Evolutionary conservation across 2,329 filamentous ascomycete species (phyloP).

Genomic region (Alternaria arborescens): DNA sequence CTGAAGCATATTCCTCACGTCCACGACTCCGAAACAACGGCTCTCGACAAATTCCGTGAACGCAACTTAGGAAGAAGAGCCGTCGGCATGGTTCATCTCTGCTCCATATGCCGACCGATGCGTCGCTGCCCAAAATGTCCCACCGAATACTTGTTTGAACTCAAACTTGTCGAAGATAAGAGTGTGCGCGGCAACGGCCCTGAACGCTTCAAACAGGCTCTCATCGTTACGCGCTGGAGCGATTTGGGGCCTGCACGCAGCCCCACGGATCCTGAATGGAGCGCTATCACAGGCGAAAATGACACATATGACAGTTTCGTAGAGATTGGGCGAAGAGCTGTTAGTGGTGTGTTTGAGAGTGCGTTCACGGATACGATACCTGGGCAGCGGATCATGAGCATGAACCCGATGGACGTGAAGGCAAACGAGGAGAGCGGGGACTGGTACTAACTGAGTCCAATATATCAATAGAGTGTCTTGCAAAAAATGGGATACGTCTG

Average conservation of each 20-base stretch:
- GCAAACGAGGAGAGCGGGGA: slow-evolving; percentile 63
- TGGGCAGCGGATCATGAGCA: slow-evolving; percentile 64
- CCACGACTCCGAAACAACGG: slow-evolving; percentile 44
- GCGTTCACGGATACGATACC: slow-evolving; percentile 65
- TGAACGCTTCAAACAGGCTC: slow-evolving; percentile 65
- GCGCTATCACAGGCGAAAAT: slow-evolving; percentile 57
- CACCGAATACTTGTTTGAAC: slow-evolving; percentile 68
- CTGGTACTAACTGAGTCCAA: slow-evolving; percentile 62
- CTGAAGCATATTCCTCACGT: slow-evolving; percentile 64
- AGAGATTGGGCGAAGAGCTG: slow-evolving; percentile 62
- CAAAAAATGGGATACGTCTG: not conserved
- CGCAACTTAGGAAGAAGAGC: slow-evolving; percentile 40
- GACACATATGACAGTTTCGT: slow-evolving; percentile 63
- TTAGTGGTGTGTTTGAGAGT: slow-evolving; percentile 68
- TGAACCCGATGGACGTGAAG: slow-evolving; percentile 66
- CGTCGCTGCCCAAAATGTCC: slow-evolving; percentile 69
- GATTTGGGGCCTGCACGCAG: slow-evolving; percentile 64
- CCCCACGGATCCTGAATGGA: slow-evolving; percentile 61
- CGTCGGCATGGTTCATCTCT: slow-evolving; percentile 61
- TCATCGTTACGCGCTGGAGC: slow-evolving; percentile 69
- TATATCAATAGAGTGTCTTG: not conserved
- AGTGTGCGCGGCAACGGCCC: slow-evolving; percentile 47
- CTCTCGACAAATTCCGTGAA: slow-evolving; percentile 53
- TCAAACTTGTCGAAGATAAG: slow-evolving; percentile 67
- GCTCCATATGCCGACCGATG: slow-evolving; percentile 65